Base-by-base conservation (phyloP, 108 stramenopile species). In the Skeletonema costatum region DNA sequence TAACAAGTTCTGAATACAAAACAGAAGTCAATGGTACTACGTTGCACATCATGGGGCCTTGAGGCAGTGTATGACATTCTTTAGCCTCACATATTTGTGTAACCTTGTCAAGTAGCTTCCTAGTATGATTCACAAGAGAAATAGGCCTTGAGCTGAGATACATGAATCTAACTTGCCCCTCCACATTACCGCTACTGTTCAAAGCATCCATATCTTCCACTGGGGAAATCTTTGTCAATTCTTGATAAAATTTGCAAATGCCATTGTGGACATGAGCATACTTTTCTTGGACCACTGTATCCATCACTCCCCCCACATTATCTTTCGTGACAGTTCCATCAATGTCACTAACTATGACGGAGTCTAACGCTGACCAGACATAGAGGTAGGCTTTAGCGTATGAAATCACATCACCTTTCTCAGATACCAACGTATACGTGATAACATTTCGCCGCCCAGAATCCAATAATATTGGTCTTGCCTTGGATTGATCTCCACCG, bases 311-410 rank as follows among this genome's bases (percentile, higher is more conserved):
- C n/a, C 88, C 41, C 2, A 88, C 79, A 59, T 93, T 91, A 50
- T 77, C 77, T 60, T 87, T 91, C 25, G 95, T 96, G 14, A 96
- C 85, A 2, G 95, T 96, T 39, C 95, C 95, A 82, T 96, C 95
- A 63, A 96, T 83, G 68, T 96, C 95, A 58, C 66, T 75, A 4
- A 96, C 81, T 30, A 92, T 71, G 16, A 96, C 42, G 4, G 73
- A 61, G 62, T 93, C 92, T 5, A 38, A 32, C 11, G 77, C 60
- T 10, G 67, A 71, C 95, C 95, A 96, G 8, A 96, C 30, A 74
- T 78, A 89, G 3, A 95, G 74, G 42, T 84, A 73, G 6, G 88
- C 86, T 32, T 85, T 71, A 8, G 89, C 85, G 9, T 83, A 71
- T 25, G 84, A 87, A 46, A 91, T 48, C 7, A 50, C 39, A 29